These are phyloP conservation scores for Heterobasidion occidentale DNA, from an alignment of 1,284 basidiomycete species.

Conservation along the genomic window DNA sequence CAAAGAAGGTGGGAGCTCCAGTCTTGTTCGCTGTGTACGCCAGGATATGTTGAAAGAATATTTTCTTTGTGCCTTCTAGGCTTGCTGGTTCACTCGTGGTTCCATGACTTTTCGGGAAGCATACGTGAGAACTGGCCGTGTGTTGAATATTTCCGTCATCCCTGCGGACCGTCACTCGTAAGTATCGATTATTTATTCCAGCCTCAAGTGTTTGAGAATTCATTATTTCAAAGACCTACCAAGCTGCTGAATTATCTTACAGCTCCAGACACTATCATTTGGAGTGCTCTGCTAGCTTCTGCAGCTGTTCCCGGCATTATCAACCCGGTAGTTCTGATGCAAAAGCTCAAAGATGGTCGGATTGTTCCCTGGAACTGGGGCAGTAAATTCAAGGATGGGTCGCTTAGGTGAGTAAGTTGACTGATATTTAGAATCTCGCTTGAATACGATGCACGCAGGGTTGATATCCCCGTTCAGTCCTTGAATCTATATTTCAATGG, in stretches of 20 bases:
- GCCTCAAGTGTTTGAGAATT: slow-evolving; percentile 6
- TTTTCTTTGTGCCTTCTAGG: slow-evolving; percentile 19
- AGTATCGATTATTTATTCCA: slow-evolving; percentile 22
- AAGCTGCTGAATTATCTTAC: slow-evolving; percentile 95
- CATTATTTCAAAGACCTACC: slow-evolving; percentile 58
- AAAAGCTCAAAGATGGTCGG: slow-evolving; percentile 79
- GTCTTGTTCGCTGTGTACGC: not conserved
- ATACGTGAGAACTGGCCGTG: slow-evolving; percentile 87
- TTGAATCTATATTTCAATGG: slow-evolving; percentile 93
- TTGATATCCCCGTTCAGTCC: slow-evolving; percentile 92
- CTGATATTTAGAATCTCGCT: not conserved
- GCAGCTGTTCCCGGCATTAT: slow-evolving; percentile 83
- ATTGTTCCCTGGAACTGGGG: slow-evolving; percentile 94
- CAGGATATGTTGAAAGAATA: not conserved
- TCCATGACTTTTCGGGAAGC: slow-evolving; percentile 96
- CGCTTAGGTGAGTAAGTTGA: slow-evolving; percentile 48
- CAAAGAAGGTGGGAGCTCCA: slow-evolving; percentile 59
- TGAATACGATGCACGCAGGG: slow-evolving; percentile 31
- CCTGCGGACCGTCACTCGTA: slow-evolving; percentile 91
- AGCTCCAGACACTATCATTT: slow-evolving; percentile 82
- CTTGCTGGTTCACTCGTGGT: slow-evolving; percentile 87
- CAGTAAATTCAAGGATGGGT: slow-evolving; percentile 88
- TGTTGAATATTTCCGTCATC: slow-evolving; percentile 93
- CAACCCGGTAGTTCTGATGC: slow-evolving; percentile 89
- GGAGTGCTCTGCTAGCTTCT: slow-evolving; percentile 73